A percentile compares a stretch with the other conserved stretches of the same genome.
Evolutionary conservation across 768 basidiomycete genomes (phyloP).

Genomic region (Suillus placidus): DNA sequence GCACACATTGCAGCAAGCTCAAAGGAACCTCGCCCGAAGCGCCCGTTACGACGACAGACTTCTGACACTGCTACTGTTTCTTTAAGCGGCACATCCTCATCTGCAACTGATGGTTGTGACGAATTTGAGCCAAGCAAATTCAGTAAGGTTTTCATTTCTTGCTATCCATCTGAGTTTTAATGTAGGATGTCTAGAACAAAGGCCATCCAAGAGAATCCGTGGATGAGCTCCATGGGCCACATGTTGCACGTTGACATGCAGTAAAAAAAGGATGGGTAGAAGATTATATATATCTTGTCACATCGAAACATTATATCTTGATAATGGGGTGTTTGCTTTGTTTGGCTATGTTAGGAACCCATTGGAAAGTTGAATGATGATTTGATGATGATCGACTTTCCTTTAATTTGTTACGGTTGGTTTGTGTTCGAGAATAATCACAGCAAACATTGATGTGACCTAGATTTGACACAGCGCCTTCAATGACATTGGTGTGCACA

Average conservation of each 20-base stretch:
- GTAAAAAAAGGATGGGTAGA: not conserved
- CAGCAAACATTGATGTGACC: not conserved
- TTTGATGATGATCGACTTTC: not conserved
- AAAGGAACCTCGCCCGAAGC: slow-evolving; percentile 32
- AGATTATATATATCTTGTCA: slow-evolving; percentile 3
- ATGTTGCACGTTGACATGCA: not conserved
- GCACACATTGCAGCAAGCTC: slow-evolving; percentile 23
- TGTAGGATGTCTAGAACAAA: not conserved
- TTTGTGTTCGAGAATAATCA: not conserved
- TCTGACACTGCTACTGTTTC: slow-evolving; percentile 32
- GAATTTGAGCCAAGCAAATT: slow-evolving; percentile 30
- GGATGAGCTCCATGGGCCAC: not conserved
- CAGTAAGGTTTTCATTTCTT: slow-evolving; percentile 25
- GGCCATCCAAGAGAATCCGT: not conserved
- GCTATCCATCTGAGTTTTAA: not conserved
- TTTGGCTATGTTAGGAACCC: not conserved
- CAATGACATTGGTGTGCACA: not conserved
- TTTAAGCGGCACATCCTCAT: slow-evolving; percentile 36
- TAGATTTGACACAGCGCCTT: not conserved
- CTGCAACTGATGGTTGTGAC: slow-evolving; percentile 30
- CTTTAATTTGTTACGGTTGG: not conserved
- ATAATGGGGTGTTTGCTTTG: not conserved
- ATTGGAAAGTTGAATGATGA: not conserved
- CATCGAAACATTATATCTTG: slow-evolving; percentile 3
- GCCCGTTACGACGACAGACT: slow-evolving; percentile 25